phyloP scores from a whole-genome alignment of 805 yeast genomes.

The Hanseniaspora nectarophila region DNA sequence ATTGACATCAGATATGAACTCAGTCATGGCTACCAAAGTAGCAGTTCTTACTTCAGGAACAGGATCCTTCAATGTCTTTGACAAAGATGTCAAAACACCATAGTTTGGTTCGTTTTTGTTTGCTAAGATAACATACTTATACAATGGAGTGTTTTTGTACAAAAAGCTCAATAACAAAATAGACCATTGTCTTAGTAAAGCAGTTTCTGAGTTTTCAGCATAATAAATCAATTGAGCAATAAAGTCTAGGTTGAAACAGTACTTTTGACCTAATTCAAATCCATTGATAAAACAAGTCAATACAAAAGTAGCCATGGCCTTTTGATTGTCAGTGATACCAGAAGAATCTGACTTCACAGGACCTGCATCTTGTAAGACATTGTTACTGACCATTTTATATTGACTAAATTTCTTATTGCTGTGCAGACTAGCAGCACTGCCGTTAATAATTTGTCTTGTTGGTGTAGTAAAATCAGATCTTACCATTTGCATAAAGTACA shows the following conservation, averaged over 20 bases:
- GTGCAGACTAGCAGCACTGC: constrained; percentile 10
- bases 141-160: constrained; percentile 61
- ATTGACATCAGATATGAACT: constrained; percentile 43
- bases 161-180: constrained; percentile 64
- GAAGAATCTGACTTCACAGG: constrained; percentile 19
- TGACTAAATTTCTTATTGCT: constrained; percentile 6
- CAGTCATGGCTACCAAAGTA: constrained; percentile 57
- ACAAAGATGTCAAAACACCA: constrained; percentile 25
- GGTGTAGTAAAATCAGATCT: constrained; percentile 32
- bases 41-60: constrained; percentile 93
- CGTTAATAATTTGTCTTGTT: constrained; percentile 15
- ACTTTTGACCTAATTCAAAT: constrained; percentile 64
- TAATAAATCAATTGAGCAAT: constrained; percentile 54
- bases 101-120: constrained; percentile 40
- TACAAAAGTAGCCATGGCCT: constrained; percentile 91
- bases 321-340: constrained; percentile 59
- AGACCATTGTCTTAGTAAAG: constrained; percentile 87
- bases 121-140: constrained; percentile 56
- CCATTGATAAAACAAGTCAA: constrained; percentile 74
- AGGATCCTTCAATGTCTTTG: constrained; percentile 63
- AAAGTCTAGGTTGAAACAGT: constrained; percentile 64
- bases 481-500: constrained; percentile 72
- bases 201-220: constrained; percentile 63
- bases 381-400: constrained; percentile 7
- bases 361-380: constrained; percentile 1